Percentiles rank a stretch among this genome's conserved stretches.
Conservation (phyloP, 225 moss, liverwort and hornwort species). For the Climacium dendroides region DNA sequence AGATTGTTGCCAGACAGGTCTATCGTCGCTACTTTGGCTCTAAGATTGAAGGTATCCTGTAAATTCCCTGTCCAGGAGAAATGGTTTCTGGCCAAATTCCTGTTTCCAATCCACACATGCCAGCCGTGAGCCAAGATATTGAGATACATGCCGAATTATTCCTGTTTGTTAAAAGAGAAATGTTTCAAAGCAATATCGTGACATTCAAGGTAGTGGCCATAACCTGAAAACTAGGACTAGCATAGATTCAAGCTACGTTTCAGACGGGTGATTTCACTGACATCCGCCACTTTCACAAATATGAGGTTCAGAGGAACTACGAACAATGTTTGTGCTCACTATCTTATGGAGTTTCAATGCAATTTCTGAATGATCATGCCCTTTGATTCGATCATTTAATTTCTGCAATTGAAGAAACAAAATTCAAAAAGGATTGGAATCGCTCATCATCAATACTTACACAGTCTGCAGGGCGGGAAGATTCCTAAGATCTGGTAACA, state of each 20-base stretch:
- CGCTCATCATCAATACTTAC: neutral
- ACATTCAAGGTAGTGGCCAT: neutral
- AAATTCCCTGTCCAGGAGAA: neutral
- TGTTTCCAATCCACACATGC: neutral
- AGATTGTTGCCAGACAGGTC: neutral
- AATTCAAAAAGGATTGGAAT: neutral
- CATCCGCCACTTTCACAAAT: neutral
- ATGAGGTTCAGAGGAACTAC: neutral
- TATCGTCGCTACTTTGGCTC: neutral
- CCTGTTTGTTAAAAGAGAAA: neutral
- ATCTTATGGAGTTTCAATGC: too few relatives aligned
- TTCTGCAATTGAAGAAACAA: neutral
- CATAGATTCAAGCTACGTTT: neutral
- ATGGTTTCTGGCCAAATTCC: neutral
- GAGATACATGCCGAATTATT: too few relatives aligned
- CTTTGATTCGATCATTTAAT: too few relatives aligned
- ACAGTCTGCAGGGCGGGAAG: neutral
- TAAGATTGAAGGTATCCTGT: neutral
- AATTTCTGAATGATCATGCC: neutral
- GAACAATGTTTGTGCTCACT: neutral
- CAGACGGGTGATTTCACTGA: neutral
- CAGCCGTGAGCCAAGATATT: neutral
- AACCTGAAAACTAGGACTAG: neutral
- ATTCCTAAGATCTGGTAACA: neutral
- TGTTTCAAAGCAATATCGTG: neutral